These are phyloP conservation scores for Calocybe cyanea DNA, from an alignment of 768 basidiomycete species.

Conservation along the genomic window DNA sequence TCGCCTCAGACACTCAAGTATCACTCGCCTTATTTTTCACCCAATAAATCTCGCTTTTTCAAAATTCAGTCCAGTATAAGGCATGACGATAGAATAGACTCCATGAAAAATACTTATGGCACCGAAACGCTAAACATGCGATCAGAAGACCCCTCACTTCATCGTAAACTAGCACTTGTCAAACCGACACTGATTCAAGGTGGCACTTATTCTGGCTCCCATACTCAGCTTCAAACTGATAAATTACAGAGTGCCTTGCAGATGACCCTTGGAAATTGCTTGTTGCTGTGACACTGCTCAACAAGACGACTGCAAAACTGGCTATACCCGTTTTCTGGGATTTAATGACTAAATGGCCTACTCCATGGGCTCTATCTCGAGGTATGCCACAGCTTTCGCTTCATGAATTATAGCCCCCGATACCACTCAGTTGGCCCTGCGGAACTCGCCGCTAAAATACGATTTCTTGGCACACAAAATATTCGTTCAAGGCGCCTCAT, in stretches of 20 bases:
- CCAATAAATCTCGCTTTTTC: no score
- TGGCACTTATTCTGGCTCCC: conserved; percentile 7
- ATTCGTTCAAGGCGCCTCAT: conserved; percentile 60
- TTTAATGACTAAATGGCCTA: conserved; percentile 55
- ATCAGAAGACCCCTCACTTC: no score
- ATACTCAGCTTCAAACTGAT: neutral
- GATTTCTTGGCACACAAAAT: conserved; percentile 56
- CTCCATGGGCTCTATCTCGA: conserved; percentile 46
- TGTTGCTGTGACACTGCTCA: conserved; percentile 65
- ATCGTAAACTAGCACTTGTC: conserved; percentile 19
- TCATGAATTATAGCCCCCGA: no score
- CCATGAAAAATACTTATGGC: no score
- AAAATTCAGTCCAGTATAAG: no score
- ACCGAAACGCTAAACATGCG: no score
- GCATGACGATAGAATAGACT: no score
- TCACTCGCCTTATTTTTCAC: no score
- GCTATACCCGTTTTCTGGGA: conserved; percentile 66
- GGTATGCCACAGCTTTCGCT: no score
- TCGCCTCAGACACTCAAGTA: no score
- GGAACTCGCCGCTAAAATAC: conserved; percentile 44
- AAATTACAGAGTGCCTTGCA: conserved; percentile 43
- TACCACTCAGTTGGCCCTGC: conserved; percentile 33
- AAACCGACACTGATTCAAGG: conserved; percentile 41
- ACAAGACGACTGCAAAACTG: conserved; percentile 61
- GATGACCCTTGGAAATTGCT: conserved; percentile 68